Evolutionary conservation across 2,329 filamentous ascomycete species (phyloP).

Genomic region (Rugonectria rugulosa): DNA sequence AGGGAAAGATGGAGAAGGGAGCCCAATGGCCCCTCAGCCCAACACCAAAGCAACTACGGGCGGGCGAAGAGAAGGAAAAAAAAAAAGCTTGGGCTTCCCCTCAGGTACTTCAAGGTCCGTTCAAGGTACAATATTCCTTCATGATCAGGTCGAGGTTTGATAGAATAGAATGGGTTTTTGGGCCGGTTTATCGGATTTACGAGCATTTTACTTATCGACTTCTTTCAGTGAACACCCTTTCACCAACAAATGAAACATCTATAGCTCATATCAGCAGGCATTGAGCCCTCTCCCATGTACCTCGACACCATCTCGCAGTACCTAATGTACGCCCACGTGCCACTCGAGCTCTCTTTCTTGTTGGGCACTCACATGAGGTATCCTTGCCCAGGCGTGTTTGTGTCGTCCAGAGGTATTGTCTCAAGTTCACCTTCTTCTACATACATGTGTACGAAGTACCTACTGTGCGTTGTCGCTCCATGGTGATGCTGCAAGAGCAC

Average conservation of each 20-base stretch:
- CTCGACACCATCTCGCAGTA: neutral
- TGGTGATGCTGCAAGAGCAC: neutral
- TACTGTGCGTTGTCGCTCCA: neutral
- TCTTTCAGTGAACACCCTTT: too few species aligned
- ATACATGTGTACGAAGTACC: neutral
- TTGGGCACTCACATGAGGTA: constrained; percentile 8
- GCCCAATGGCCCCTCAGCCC: constrained; percentile 19
- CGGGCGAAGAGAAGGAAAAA: neutral
- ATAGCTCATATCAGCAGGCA: neutral
- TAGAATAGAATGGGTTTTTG: too few species aligned
- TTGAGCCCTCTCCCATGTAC: neutral
- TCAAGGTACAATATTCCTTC: too few species aligned
- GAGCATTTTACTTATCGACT: too few species aligned
- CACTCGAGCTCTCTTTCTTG: neutral
- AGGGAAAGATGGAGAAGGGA: neutral
- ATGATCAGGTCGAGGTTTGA: too few species aligned
- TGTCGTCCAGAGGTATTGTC: constrained; percentile 2
- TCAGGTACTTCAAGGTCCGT: neutral
- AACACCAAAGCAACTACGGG: neutral
- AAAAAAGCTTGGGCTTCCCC: constrained; percentile 19
- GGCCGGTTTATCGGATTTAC: too few species aligned
- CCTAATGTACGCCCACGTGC: constrained; percentile 2
- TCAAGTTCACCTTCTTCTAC: neutral
- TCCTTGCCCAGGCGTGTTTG: neutral
- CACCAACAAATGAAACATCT: too few species aligned